Percentiles rank a stretch among this genome's conserved stretches.
Conservation (phyloP, 345 rosid species). For the Citrus glauca region DNA sequence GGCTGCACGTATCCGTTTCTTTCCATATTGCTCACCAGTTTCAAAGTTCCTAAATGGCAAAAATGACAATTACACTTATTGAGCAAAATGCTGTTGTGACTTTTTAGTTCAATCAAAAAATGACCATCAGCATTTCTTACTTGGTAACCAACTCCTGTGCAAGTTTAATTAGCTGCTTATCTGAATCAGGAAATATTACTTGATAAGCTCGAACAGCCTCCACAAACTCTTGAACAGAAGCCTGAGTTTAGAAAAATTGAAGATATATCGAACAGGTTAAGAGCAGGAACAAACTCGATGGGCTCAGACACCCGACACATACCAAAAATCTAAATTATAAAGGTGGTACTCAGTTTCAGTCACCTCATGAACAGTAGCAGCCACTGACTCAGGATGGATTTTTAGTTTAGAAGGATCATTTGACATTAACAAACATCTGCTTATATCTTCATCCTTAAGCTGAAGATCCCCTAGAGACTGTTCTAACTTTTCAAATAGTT, state of each 20-base stretch:
- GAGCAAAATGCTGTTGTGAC: neutral
- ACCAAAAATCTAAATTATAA: slow-evolving; percentile 9
- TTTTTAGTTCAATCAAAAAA: neutral
- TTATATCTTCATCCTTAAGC: slow-evolving; percentile 49
- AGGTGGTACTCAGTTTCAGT: slow-evolving; percentile 18
- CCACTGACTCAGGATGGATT: slow-evolving; percentile 24
- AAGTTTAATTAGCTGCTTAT: slow-evolving; percentile 70
- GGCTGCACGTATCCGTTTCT: slow-evolving; percentile 49
- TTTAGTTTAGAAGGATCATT: slow-evolving; percentile 38
- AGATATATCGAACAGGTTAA: neutral
- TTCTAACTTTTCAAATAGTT: slow-evolving; percentile 85
- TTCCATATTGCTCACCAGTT: slow-evolving; percentile 48
- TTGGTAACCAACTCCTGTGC: slow-evolving; percentile 63
- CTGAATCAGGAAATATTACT: slow-evolving; percentile 93
- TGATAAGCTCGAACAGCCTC: slow-evolving; percentile 90
- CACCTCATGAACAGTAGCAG: slow-evolving; percentile 64
- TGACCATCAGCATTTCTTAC: slow-evolving; percentile 28
- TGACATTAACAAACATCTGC: slow-evolving; percentile 31
- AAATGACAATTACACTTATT: slow-evolving; percentile 3
- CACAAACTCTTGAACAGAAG: slow-evolving; percentile 72
- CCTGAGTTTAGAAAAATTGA: slow-evolving; percentile 38
- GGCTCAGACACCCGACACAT: neutral
- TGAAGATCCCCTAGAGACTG: slow-evolving; percentile 73
- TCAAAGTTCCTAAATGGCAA: slow-evolving; percentile 66
- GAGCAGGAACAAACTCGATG: neutral